Conservation (phyloP, 352 stramenopile genomes). For the Phytophthora pisi region DNA sequence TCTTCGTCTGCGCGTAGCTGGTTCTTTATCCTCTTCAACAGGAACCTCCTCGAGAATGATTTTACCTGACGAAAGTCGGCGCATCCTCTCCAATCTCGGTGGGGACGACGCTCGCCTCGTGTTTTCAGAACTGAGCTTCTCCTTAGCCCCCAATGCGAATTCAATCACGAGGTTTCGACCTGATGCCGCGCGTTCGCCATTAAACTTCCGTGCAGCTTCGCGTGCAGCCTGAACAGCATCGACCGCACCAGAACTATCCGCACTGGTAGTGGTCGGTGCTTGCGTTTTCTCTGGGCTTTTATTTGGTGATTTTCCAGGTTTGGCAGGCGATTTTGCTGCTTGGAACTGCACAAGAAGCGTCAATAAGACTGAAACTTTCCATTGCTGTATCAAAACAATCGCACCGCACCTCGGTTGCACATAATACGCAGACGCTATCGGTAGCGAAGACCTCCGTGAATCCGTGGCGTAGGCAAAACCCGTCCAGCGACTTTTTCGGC, state of each 20-base stretch:
- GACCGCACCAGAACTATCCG: not conserved
- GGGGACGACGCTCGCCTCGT: conserved; percentile 17
- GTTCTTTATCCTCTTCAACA: not conserved
- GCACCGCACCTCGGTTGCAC: conserved; percentile 47
- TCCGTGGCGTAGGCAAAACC: conserved; percentile 70
- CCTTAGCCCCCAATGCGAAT: not conserved
- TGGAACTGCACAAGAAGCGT: conserved; percentile 17
- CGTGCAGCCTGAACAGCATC: conserved; percentile 2
- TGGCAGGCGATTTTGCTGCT: conserved; percentile 10
- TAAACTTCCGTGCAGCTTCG: conserved; percentile 3
- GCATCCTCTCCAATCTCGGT: conserved; percentile 9
- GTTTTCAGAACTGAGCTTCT: not conserved
- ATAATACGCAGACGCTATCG: conserved; percentile 59
- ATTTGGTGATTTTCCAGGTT: not conserved
- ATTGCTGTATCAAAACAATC: not conserved
- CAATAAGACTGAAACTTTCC: not conserved
- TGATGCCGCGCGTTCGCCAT: not conserved
- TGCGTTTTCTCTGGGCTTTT: not conserved
- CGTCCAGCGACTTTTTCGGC: conserved; percentile 30
- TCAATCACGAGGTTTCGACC: not conserved
- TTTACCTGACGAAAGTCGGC: conserved; percentile 1
- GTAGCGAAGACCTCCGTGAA: conserved; percentile 41
- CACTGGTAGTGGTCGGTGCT: not conserved
- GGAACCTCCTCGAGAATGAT: conserved; percentile 6
- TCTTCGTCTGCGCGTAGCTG: not conserved